These are phyloP conservation scores for Talaromyces stipitatus DNA, from an alignment of 495 filamentous ascomycete species.

Conservation along the genomic window DNA sequence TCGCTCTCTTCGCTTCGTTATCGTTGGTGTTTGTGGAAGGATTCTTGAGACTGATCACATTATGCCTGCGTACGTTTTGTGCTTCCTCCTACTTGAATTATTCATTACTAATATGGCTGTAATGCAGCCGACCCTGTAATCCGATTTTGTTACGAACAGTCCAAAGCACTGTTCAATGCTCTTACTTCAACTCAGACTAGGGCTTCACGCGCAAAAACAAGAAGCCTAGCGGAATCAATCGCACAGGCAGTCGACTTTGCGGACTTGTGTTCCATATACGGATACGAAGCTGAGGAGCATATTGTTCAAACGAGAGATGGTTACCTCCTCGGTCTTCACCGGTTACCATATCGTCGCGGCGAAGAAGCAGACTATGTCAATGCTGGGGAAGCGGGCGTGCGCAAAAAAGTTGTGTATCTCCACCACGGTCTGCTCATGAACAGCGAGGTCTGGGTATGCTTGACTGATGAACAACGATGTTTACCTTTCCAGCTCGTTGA, in stretches of 20 bases:
- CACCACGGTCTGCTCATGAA: constrained; percentile 98
- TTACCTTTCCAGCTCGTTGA: constrained; percentile 88
- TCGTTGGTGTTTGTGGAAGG: constrained; percentile 72
- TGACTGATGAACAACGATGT: constrained; percentile 76
- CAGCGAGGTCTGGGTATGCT: constrained; percentile 95
- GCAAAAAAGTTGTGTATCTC: constrained; percentile 86
- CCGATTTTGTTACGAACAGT: constrained; percentile 72
- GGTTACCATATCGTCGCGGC: constrained; percentile 71
- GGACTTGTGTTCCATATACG: constrained; percentile 81
- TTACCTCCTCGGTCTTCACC: constrained; percentile 85
- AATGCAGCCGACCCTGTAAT: constrained; percentile 65
- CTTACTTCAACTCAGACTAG: constrained; percentile 62
- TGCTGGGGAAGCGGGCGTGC: constrained; percentile 56
- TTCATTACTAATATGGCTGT: constrained; percentile 10
- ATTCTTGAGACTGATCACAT: constrained; percentile 77
- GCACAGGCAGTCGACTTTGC: constrained; percentile 80
- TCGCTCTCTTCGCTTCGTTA: constrained; percentile 76
- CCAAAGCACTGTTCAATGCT: constrained; percentile 73
- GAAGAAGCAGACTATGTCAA: constrained; percentile 70
- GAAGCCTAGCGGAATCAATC: constrained; percentile 37
- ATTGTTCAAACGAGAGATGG: constrained; percentile 91
- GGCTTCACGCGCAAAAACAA: constrained; percentile 44
- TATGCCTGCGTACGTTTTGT: constrained; percentile 66
- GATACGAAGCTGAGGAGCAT: constrained; percentile 91
- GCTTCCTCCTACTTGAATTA: not conserved